Conservation (phyloP, 371 early-diverging fungal genomes). For the Rhizopus stolonifer region DNA sequence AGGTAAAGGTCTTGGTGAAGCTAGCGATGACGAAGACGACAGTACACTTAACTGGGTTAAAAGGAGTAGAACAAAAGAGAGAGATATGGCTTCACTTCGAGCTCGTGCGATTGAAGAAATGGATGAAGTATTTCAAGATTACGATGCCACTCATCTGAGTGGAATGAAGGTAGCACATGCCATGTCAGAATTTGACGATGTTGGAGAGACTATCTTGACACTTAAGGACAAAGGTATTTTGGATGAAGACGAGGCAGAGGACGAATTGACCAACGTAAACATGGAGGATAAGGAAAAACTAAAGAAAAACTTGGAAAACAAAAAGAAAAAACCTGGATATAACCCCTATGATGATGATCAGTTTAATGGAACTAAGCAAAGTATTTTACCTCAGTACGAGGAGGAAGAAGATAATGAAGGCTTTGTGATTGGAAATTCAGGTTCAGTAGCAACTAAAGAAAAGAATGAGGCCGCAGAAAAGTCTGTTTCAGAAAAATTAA, state of each 20-base stretch:
- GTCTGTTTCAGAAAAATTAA: slow-evolving; percentile 58
- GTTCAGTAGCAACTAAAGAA: slow-evolving; percentile 17
- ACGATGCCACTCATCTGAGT: slow-evolving; percentile 56
- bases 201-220: slow-evolving; percentile 81
- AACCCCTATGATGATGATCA: slow-evolving; percentile 85
- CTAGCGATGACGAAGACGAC: slow-evolving; percentile 58
- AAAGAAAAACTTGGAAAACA: slow-evolving; percentile 74
- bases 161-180: slow-evolving; percentile 83
- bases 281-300: slow-evolving; percentile 69
- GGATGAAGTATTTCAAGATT: slow-evolving; percentile 38
- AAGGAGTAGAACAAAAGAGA: slow-evolving; percentile 49
- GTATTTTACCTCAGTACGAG: slow-evolving; percentile 82
- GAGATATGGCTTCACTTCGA: slow-evolving; percentile 53
- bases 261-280: slow-evolving; percentile 71
- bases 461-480: slow-evolving; percentile 28
- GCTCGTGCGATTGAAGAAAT: slow-evolving; percentile 49
- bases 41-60: slow-evolving; percentile 67
- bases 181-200: slow-evolving; percentile 68
- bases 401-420: slow-evolving; percentile 62
- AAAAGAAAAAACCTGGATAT: slow-evolving; percentile 72
- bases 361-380: slow-evolving; percentile 55
- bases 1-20: slow-evolving; percentile 76
- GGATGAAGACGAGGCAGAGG: slow-evolving; percentile 70
- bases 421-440: slow-evolving; percentile 46
- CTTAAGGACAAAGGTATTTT: slow-evolving; percentile 81